Base-by-base conservation (phyloP, 1,139 yeast genomes). In the Barnettozyma hawaiiensis region DNA sequence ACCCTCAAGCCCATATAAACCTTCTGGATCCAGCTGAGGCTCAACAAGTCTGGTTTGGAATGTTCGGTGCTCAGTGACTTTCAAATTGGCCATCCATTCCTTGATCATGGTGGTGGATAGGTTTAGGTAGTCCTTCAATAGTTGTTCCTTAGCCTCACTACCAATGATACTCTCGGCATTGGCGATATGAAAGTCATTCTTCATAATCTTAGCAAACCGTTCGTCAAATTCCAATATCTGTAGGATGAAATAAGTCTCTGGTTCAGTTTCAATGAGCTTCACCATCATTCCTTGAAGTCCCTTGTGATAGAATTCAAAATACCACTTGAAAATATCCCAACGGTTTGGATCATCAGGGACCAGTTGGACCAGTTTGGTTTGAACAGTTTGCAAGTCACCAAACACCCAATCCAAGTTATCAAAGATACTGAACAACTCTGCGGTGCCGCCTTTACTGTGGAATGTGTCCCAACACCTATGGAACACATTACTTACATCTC, bases 351-450 rank as follows among this genome's bases (percentile, higher is more conserved):
- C 69, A 10, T 54, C 49, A 0, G 85, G 84, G 24, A 95, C 89
- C 41, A 81, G 70, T n/a, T 68, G 69, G 2, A 71, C 63, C 37
- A 87, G 65, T 19, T 77, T 78, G 31, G 75, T 74, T 43, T 76
- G 73, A 2, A 84, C 86, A 47, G 81, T 73, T 26, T 73, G 64
- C 46, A 92, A 65, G 55, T 92, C 97, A 49, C 83, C 82, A 59
- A 84, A 89, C 16, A 90, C 74, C 94, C 97, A 90, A 45, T 80
- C 82, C 41, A 90, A 66, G 49, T 84, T 80, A 33, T 82, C 83
- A 48, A 84, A 71, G 2, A 90, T 78, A 18, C 70, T 73, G 61
- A 78, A 76, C 35, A 69, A 21, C 31, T 46, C 43, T n/a, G 35
- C 31, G 4, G 37, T 70, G 37, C 54, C 59, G 8, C 55, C 64